phyloP scores from a whole-genome alignment of 140 eudicot species.

The Ambrosia hybrid region DNA sequence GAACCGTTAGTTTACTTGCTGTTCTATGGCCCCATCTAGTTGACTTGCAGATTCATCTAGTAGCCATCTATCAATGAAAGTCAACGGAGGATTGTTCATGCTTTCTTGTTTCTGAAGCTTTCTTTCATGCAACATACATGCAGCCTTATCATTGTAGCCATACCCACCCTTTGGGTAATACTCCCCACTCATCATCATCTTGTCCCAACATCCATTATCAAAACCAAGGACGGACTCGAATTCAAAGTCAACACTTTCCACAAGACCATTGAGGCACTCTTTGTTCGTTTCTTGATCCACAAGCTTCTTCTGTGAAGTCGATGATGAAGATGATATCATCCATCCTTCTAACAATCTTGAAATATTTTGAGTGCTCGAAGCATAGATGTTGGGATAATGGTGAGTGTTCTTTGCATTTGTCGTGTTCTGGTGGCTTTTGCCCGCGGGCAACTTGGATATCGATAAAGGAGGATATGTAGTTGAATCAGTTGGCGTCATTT shows the following conservation, averaged over 20 bases:
- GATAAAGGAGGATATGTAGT: conserved; percentile 17
- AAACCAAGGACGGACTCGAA: conserved; percentile 54
- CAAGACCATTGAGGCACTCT: conserved; percentile 16
- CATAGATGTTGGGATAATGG: conserved; percentile 44
- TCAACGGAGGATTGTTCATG: conserved; percentile 44
- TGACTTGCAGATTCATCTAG: conserved; percentile 50
- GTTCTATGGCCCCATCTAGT: conserved; percentile 28
- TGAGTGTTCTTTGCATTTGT: conserved; percentile 17
- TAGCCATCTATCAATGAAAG: conserved; percentile 68
- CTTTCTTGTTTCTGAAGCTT: conserved; percentile 36
- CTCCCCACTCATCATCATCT: conserved; percentile 36
- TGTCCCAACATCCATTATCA: conserved; percentile 51
- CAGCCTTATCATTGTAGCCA: conserved; percentile 29
- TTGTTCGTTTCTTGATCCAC: conserved; percentile 22
- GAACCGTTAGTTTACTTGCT: conserved; percentile 33
- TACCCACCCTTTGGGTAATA: conserved; percentile 27
- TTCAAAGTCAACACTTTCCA: conserved; percentile 39
- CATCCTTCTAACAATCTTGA: conserved; percentile 80
- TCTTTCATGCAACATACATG: conserved; percentile 31
- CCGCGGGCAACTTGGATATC: not conserved
- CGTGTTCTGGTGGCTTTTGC: conserved; percentile 23
- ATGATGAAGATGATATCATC: conserved; percentile 66
- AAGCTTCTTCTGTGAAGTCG: conserved; percentile 22
- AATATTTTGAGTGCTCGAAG: conserved; percentile 79
- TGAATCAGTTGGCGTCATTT: conserved; percentile 35